Conservation (phyloP, 1,284 basidiomycete genomes). For the Microbotryum scabiosae region DNA sequence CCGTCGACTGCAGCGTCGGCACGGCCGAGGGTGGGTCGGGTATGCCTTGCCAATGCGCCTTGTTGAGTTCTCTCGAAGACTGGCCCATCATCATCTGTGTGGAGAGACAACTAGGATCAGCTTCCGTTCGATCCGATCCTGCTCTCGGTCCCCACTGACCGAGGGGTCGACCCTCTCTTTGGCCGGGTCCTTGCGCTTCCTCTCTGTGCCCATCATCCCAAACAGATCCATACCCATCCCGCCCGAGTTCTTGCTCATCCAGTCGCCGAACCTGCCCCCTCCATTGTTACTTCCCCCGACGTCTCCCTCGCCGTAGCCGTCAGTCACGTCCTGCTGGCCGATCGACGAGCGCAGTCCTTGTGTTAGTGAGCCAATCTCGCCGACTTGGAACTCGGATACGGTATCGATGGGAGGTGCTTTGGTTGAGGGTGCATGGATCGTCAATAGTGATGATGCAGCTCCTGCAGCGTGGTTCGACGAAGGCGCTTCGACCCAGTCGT, state of each 20-base stretch:
- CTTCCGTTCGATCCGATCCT: too few species aligned
- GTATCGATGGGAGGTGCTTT: slow-evolving; percentile 19
- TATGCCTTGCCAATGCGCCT: slow-evolving; percentile 45
- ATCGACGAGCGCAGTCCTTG: not conserved
- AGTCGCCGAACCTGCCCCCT: slow-evolving; percentile 21
- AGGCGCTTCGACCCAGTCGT: slow-evolving; percentile 33
- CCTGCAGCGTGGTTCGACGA: slow-evolving; percentile 2
- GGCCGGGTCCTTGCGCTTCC: slow-evolving; percentile 53
- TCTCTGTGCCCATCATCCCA: slow-evolving; percentile 66
- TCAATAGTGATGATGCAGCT: not conserved
- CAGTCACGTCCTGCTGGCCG: slow-evolving; percentile 45
- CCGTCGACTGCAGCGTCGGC: slow-evolving; percentile 33
- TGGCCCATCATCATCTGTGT: slow-evolving; percentile 40
- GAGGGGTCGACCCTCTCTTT: slow-evolving; percentile 58
- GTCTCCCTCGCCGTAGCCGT: slow-evolving; percentile 59
- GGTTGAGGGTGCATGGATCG: not conserved
- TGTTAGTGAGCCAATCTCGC: slow-evolving; percentile 3
- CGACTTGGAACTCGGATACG: slow-evolving; percentile 27
- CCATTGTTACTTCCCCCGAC: slow-evolving; percentile 38
- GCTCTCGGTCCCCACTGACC: slow-evolving; percentile 1
- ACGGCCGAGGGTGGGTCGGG: slow-evolving; percentile 53
- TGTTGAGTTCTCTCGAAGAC: slow-evolving; percentile 64
- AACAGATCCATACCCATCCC: slow-evolving; percentile 61
- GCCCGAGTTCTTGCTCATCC: not conserved
- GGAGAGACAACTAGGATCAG: too few species aligned